A percentile compares a stretch with the other conserved stretches of the same genome.
These are phyloP conservation scores for Penicillium simplicissimum DNA, from an alignment of 495 filamentous ascomycete genomes.

Conservation along the genomic window DNA sequence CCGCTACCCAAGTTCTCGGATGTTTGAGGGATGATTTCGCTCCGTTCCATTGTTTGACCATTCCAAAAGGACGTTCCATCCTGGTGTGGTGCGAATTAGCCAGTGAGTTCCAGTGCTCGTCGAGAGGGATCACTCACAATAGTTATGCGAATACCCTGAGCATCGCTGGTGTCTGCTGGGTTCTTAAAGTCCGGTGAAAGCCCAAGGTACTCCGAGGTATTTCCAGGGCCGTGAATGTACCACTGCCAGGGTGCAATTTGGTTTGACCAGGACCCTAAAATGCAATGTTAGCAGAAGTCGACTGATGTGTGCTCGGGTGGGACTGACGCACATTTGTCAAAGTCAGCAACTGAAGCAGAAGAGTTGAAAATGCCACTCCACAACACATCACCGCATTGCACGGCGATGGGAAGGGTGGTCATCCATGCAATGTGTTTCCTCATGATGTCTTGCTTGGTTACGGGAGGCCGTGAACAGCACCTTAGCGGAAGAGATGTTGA, in stretches of 20 bases:
- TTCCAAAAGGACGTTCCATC: conserved; percentile 62
- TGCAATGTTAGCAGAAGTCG: background rate
- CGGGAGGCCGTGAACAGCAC: no score
- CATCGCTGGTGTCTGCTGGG: conserved; percentile 61
- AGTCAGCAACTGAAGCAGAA: conserved; percentile 5
- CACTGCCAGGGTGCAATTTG: conserved; percentile 70
- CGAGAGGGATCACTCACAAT: conserved; percentile 44
- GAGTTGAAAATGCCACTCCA: conserved; percentile 17
- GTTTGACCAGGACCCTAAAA: conserved; percentile 61
- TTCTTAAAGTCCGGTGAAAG: conserved; percentile 61
- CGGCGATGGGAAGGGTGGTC: conserved; percentile 6
- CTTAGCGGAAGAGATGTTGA: background rate
- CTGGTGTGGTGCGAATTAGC: conserved; percentile 24
- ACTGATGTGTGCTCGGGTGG: background rate
- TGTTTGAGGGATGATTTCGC: conserved; percentile 70
- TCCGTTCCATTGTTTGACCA: conserved; percentile 59
- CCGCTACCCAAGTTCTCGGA: conserved; percentile 60
- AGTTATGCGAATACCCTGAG: conserved; percentile 67
- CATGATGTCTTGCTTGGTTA: background rate
- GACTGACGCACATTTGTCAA: conserved; percentile 24
- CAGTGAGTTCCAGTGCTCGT: no score
- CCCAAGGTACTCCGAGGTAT: conserved; percentile 59
- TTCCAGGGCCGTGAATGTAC: conserved; percentile 65
- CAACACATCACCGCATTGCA: conserved; percentile 11
- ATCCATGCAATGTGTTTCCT: conserved; percentile 1